Percentiles rank a stretch among this genome's conserved stretches.
phyloP scores from a whole-genome alignment of 768 basidiomycete genomes.

The Calvatia gigantea region DNA sequence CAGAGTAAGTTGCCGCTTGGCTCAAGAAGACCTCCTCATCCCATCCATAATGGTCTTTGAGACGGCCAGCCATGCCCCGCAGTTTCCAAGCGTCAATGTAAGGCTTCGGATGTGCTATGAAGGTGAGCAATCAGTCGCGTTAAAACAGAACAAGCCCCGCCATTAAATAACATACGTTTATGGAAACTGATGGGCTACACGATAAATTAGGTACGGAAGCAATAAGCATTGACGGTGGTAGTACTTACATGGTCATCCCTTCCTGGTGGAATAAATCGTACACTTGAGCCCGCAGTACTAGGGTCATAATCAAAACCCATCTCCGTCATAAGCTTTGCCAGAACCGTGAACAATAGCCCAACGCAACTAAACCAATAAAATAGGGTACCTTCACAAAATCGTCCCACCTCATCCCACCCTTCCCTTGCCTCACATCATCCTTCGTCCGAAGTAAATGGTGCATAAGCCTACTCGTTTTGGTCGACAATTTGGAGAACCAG shows the following conservation, averaged over 20 bases:
- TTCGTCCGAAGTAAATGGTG: slow-evolving; percentile 59
- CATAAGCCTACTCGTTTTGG: slow-evolving; percentile 58
- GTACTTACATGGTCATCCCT: slow-evolving; percentile 34
- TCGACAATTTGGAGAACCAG: slow-evolving; percentile 56
- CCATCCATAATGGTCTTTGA: slow-evolving; percentile 72
- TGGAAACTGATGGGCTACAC: slow-evolving; percentile 70
- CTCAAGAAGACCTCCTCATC: slow-evolving; percentile 39
- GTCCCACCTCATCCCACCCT: slow-evolving; percentile 73
- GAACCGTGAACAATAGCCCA: neutral
- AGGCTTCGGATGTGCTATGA: slow-evolving; percentile 69
- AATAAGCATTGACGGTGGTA: neutral
- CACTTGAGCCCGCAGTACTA: slow-evolving; percentile 77
- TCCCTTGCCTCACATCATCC: slow-evolving; percentile 52
- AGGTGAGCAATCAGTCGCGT: slow-evolving; percentile 11
- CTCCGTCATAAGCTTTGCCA: slow-evolving; percentile 63
- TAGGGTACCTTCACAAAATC: slow-evolving; percentile 62
- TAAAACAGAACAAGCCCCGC: neutral
- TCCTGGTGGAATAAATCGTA: slow-evolving; percentile 76
- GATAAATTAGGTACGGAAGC: neutral
- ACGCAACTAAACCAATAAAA: neutral
- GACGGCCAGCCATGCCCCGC: slow-evolving; percentile 49
- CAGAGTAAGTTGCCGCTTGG: slow-evolving; percentile 8
- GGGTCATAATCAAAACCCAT: slow-evolving; percentile 77
- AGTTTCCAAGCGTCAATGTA: slow-evolving; percentile 52
- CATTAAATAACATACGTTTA: slow-evolving; percentile 48